Conservation (phyloP, 768 basidiomycete species). For the Chlorophyllum brunneum region DNA sequence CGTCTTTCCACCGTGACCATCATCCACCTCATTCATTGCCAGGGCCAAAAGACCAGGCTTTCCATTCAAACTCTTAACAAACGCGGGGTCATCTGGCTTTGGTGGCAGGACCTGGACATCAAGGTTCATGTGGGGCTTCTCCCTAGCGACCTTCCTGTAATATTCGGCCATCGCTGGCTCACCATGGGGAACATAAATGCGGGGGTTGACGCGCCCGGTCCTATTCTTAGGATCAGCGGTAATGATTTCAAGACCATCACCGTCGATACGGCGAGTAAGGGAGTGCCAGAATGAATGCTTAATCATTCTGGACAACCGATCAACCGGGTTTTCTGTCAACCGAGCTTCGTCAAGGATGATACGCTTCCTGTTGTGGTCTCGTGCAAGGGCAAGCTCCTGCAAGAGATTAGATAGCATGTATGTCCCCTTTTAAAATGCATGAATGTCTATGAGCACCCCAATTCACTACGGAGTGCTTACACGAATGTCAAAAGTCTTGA, state of each 20-base stretch:
- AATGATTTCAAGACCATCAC: slow-evolving; percentile 95
- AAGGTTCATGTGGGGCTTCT: slow-evolving; percentile 92
- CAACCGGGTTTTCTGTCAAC: slow-evolving; percentile 95
- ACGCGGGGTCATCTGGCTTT: slow-evolving; percentile 82
- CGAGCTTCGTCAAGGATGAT: slow-evolving; percentile 99
- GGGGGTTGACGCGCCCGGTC: slow-evolving; percentile 81
- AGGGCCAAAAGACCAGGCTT: slow-evolving; percentile 93
- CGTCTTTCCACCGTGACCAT: slow-evolving; percentile 71
- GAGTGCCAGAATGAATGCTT: slow-evolving; percentile 98
- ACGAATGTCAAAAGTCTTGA: slow-evolving; percentile 95
- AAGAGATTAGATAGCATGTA: slow-evolving; percentile 99
- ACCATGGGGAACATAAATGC: slow-evolving; percentile 92
- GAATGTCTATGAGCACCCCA: neutral
- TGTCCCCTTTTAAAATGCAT: slow-evolving; percentile 61
- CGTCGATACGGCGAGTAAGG: slow-evolving; percentile 93
- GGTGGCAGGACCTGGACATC: slow-evolving; percentile 88
- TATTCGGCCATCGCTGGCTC: slow-evolving; percentile 95
- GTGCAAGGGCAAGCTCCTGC: slow-evolving; percentile 96
- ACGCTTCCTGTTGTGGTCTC: slow-evolving; percentile 91
- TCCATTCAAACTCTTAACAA: slow-evolving; percentile 89
- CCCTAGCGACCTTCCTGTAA: slow-evolving; percentile 84
- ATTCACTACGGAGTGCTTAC: slow-evolving; percentile 36
- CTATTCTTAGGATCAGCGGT: slow-evolving; percentile 98
- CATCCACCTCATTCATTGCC: slow-evolving; percentile 91
- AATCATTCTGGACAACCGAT: slow-evolving; percentile 96